Evolutionary conservation across 2,329 filamentous ascomycete genomes (phyloP).

Genomic region (Talaromyces sp.): DNA sequence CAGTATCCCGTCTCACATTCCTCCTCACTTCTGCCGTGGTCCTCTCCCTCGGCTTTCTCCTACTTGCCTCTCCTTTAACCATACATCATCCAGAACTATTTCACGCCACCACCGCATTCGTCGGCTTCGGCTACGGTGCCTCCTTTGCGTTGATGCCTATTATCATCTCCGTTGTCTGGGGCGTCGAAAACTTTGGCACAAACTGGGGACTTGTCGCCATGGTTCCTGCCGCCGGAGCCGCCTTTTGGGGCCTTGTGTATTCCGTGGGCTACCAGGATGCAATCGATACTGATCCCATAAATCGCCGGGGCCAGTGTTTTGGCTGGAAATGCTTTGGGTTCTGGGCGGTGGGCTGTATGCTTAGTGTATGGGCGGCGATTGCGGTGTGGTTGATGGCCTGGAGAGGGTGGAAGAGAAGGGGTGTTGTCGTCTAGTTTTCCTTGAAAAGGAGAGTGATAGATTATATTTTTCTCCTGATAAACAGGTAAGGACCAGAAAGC

Average conservation of each 20-base stretch:
- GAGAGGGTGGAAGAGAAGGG: constrained; percentile 75
- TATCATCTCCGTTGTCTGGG: constrained; percentile 95
- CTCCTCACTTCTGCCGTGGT: constrained; percentile 69
- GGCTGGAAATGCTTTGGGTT: constrained; percentile 81
- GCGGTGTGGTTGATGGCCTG: constrained; percentile 71
- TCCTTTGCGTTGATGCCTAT: constrained; percentile 86
- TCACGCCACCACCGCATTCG: constrained; percentile 75
- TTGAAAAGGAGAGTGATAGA: background rate
- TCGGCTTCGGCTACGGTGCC: constrained; percentile 89
- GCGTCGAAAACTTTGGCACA: constrained; percentile 95
- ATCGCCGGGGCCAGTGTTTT: constrained; percentile 59
- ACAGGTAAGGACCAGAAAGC: background rate
- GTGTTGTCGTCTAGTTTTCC: constrained; percentile 58
- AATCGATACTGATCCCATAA: background rate
- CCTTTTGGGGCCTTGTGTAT: constrained; percentile 88
- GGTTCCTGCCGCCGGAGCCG: constrained; percentile 80
- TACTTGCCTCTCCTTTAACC: constrained; percentile 75
- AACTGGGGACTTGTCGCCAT: constrained; percentile 96
- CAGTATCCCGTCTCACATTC: constrained; percentile 73
- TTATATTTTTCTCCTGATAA: background rate
- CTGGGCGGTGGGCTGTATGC: constrained; percentile 69
- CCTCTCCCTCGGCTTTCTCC: constrained; percentile 68
- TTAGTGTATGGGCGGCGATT: constrained; percentile 73
- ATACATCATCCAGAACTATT: constrained; percentile 73
- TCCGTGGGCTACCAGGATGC: constrained; percentile 44